Evolutionary conservation across 345 rosid genomes (phyloP).

Genomic region (Combretum micranthum): DNA sequence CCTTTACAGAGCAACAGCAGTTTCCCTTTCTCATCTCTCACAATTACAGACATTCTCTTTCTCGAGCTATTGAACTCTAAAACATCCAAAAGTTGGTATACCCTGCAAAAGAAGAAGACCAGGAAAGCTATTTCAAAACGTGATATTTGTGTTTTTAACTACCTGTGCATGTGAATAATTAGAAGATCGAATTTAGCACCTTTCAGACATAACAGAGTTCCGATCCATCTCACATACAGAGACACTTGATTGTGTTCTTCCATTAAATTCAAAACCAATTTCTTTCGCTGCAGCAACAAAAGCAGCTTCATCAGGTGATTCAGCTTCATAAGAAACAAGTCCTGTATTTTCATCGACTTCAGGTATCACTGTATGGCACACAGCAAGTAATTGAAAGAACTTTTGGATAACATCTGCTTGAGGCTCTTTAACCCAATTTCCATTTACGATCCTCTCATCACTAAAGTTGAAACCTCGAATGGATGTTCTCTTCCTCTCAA

Average conservation of each 20-base stretch:
- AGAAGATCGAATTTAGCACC: conserved; percentile 23
- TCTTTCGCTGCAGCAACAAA: conserved; percentile 90
- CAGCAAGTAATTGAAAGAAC: conserved; percentile 63
- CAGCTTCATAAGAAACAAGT: conserved; percentile 65
- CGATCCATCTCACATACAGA: conserved; percentile 47
- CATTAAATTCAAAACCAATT: conserved; percentile 72
- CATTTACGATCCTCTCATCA: conserved; percentile 74
- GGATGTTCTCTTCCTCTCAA: conserved; percentile 12
- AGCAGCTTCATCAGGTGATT: conserved; percentile 96
- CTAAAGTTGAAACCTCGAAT: conserved; percentile 80
- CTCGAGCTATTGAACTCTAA: conserved; percentile 75
- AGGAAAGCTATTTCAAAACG: not conserved
- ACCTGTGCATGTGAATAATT: not conserved
- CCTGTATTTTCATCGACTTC: conserved; percentile 61
- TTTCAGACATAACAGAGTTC: conserved; percentile 40
- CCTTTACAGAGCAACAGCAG: conserved; percentile 70
- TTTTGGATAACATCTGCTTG: conserved; percentile 45
- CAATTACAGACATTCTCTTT: conserved; percentile 90
- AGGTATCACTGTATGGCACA: conserved; percentile 88
- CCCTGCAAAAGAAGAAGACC: conserved; percentile 39
- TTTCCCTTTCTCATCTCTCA: conserved; percentile 59
- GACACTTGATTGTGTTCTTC: conserved; percentile 60
- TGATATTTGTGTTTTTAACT: not conserved
- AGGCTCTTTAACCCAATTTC: conserved; percentile 64
- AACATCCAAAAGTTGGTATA: conserved; percentile 53